phyloP scores from a whole-genome alignment of 371 early-diverging fungal species.

The Syncephalis plumigaleata region DNA sequence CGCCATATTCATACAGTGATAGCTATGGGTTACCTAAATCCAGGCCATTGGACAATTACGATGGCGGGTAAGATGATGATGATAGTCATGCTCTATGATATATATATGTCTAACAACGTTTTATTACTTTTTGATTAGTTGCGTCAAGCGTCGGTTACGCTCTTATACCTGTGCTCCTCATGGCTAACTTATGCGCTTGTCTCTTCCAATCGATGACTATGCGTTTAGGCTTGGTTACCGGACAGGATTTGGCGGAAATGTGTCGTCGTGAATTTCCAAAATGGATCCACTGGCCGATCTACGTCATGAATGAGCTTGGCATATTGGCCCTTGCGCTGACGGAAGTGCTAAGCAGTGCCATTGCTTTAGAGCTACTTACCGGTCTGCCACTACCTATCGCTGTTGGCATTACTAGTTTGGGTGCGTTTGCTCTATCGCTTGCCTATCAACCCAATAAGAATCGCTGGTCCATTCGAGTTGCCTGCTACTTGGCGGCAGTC shows the following conservation, averaged over 20 bases:
- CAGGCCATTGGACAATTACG: constrained; percentile 27
- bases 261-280: constrained; percentile 25
- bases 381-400: constrained; percentile 36
- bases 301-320: constrained; percentile 47
- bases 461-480: constrained; percentile 8
- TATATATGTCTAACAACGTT: too few relatives aligned
- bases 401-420: constrained; percentile 45
- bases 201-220: constrained; percentile 42
- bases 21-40: constrained; percentile 39
- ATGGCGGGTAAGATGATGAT: constrained; percentile 8
- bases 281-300: constrained; percentile 22
- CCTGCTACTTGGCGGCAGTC: constrained; percentile 40
- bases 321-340: constrained; percentile 58
- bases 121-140: neutral
- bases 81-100: too few relatives aligned
- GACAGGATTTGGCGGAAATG: constrained; percentile 39
- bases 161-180: constrained; percentile 42
- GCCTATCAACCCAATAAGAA: constrained; percentile 42
- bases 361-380: constrained; percentile 46
- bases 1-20: constrained; percentile 14
- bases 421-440: constrained; percentile 38
- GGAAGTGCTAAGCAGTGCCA: constrained; percentile 64
- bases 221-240: constrained; percentile 50
- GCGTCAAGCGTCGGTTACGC: constrained; percentile 3
- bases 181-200: constrained; percentile 38